Evolutionary conservation across 805 yeast species (phyloP), one percentile per base, ranked within the genome.

Genomic region (Ogataea paraovalis): DNA sequence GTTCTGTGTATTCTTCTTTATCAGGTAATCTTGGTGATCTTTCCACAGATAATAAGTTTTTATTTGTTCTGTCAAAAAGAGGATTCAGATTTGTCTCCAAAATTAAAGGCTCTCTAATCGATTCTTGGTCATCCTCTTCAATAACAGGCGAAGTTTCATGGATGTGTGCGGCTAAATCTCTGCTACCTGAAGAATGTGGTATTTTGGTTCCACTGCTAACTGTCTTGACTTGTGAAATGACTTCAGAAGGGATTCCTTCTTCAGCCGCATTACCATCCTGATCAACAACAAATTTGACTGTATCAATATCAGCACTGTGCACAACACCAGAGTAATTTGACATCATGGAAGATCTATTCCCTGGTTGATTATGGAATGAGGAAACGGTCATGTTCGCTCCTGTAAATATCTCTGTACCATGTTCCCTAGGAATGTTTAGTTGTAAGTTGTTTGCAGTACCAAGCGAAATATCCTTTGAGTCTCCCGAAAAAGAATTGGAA

Each of bases 311-410:
- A 18, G 64, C 68, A 40, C 65, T 56, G 14, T 68, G 70, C n/a
- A 68, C 65, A 14, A 68, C 55, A 13, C 72, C 72, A 0, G 71
- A 66, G 50, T 68, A 68, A 4, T 65, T 64, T 0, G 72, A 68
- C 41, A 66, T 34, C 50, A 61, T 47, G 1, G 72, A 68, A 2
- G 58, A 49, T 46, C 72, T 48, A 28, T 60, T 59, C 10, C 59
- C 64, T 4, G 59, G 48, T 19, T 37, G 34, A 44, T 51, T 50
- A 2, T 25, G 12, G 34, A 45, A 47, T 16, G 49, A 44, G 5
- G 36, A 9, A 27, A 41, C 18, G 5, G 39, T 4, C 9, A 8
- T 32, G 21, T 52, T 44, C 18, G 40, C 46, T 18, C 14, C 34
- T 39, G 39, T 36, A 9, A 23, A 25, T 4, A 48, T 46, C 18